These are phyloP conservation scores for Apophysomyces sp. DNA, from an alignment of 371 early-diverging fungal species.

Conservation along the genomic window DNA sequence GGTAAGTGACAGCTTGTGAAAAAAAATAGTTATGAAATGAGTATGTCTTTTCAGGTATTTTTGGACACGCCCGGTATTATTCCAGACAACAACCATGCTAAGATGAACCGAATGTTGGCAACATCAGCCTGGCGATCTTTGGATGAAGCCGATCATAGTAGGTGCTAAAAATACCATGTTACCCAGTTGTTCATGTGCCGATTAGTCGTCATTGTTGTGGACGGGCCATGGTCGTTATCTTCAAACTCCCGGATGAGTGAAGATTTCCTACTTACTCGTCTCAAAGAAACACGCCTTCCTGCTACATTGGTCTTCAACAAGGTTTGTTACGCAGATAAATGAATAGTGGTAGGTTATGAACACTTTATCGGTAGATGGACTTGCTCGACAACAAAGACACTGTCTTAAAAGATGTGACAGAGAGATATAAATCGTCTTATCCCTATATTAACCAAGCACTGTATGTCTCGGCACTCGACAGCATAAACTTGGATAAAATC, in stretches of 20 bases:
- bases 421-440: constrained; percentile 26
- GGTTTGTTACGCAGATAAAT: constrained; percentile 24
- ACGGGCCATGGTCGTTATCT: constrained; percentile 53
- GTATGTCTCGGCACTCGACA: constrained; percentile 50
- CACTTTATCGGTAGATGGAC: constrained; percentile 46
- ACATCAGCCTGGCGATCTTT: constrained; percentile 76
- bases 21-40: not conserved
- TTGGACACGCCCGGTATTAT: constrained; percentile 70
- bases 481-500: constrained; percentile 22
- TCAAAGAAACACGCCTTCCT: constrained; percentile 46
- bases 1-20: constrained; percentile 18
- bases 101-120: constrained; percentile 60
- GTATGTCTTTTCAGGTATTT: constrained; percentile 29
- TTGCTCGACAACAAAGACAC: constrained; percentile 41
- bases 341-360: not conserved
- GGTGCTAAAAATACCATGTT: not conserved
- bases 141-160: constrained; percentile 66
- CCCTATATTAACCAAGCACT: constrained; percentile 27
- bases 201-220: constrained; percentile 60
- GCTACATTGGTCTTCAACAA: constrained; percentile 74
- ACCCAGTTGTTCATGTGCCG: not conserved
- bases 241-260: constrained; percentile 48
- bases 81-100: constrained; percentile 36
- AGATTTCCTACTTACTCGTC: constrained; percentile 54
- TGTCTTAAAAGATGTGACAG: constrained; percentile 33